Percentiles rank a stretch among this genome's conserved stretches.
Evolutionary conservation across 1,284 basidiomycete genomes (phyloP).

Genomic region (Malassezia brasiliensis): DNA sequence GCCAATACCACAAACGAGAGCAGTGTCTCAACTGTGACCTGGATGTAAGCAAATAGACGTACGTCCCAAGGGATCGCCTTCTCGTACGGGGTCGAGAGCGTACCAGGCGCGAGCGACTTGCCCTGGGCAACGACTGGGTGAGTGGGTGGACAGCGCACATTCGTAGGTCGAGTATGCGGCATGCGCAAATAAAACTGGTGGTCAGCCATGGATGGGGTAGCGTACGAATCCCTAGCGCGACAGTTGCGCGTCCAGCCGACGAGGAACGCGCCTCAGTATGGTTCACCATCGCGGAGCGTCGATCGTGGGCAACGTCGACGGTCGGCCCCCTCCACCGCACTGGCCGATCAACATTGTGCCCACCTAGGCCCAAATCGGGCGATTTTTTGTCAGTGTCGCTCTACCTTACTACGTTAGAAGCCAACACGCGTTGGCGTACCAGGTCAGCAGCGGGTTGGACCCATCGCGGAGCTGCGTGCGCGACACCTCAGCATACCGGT

Average conservation of each 20-base stretch:
- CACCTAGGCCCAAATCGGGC: neutral
- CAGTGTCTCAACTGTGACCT: conserved; percentile 11
- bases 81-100: conserved; percentile 12
- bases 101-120: conserved; percentile 15
- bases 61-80: conserved; percentile 14
- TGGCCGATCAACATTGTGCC: no score
- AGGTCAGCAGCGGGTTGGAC: conserved; percentile 75
- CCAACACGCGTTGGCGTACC: conserved; percentile 75
- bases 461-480: conserved; percentile 63
- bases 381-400: no score
- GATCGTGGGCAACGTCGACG: neutral
- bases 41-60: conserved; percentile 1
- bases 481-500: conserved; percentile 65
- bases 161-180: conserved; percentile 20
- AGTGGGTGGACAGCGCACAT: conserved; percentile 4
- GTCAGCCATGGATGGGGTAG: neutral
- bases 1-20: conserved; percentile 17
- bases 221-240: conserved; percentile 7
- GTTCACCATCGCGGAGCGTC: neutral
- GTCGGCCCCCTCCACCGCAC: no score
- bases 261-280: conserved; percentile 7
- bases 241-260: neutral
- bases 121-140: conserved; percentile 15
- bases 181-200: conserved; percentile 19
- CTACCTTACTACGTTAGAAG: conserved; percentile 41